A percentile compares a stretch with the other conserved stretches of the same genome.
phyloP scores from a whole-genome alignment of 2,329 filamentous ascomycete species.

The Atkinsonella texensis region DNA sequence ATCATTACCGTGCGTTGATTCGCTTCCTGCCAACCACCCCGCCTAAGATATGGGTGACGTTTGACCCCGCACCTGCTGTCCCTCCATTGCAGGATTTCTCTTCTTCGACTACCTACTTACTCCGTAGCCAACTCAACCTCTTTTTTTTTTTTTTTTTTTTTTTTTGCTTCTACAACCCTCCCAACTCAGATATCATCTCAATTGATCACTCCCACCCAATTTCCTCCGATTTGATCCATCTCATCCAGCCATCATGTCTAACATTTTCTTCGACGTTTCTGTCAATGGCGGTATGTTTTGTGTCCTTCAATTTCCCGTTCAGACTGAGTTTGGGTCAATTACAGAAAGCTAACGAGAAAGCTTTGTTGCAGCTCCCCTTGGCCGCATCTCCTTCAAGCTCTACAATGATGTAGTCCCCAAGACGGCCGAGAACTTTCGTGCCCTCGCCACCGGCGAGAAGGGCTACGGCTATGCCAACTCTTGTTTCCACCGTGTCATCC shows the following conservation, averaged over 20 bases:
- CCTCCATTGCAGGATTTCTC: slow-evolving; percentile 2
- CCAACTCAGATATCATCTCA: not conserved
- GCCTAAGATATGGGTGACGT: slow-evolving; percentile 6
- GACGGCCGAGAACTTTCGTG: slow-evolving; percentile 76
- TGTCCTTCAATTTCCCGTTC: not conserved
- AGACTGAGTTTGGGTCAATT: no score
- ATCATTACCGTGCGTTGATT: not conserved
- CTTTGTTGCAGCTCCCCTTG: slow-evolving; percentile 46
- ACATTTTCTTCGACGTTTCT: slow-evolving; percentile 10
- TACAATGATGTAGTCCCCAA: slow-evolving; percentile 78
- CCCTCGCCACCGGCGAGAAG: slow-evolving; percentile 70
- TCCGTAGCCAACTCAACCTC: no score
- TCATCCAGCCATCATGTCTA: slow-evolving; percentile 1
- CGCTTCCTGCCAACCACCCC: not conserved
- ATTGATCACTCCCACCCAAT: not conserved
- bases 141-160: not conserved
- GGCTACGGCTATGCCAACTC: slow-evolving; percentile 76
- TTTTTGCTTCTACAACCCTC: not conserved
- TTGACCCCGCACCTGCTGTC: slow-evolving; percentile 6
- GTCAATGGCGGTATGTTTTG: slow-evolving; percentile 8
- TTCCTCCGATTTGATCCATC: not conserved
- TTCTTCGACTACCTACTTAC: not conserved
- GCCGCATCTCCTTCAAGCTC: slow-evolving; percentile 82
- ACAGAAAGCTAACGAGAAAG: slow-evolving; percentile 2
- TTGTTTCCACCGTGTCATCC: slow-evolving; percentile 87